Evolutionary conservation across 1,139 yeast genomes (phyloP), one percentile per base, ranked within the genome.

Genomic region (Kurtzmaniella quercitrusa): DNA sequence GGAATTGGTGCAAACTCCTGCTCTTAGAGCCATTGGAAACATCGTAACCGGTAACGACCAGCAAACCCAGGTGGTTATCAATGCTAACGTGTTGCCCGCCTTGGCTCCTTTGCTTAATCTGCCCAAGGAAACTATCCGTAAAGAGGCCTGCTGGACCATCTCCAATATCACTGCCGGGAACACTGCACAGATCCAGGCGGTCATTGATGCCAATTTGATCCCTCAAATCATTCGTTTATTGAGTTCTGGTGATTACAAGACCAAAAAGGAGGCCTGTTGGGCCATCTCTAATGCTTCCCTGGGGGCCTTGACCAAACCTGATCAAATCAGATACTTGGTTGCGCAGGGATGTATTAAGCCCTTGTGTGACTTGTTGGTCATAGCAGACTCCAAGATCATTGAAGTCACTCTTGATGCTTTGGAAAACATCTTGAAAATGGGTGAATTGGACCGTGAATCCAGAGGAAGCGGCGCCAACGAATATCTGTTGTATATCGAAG

Each of bases 201-300:
- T 93, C 43, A 90, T 93, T 58, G 96, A 91, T 63, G 85, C 93
- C 50, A 93, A 93, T 70, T 77, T 93, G 63, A 83, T 93, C 53
- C 98, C 98, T 39, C 96, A 93, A 50, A 81, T 94, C 52, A 84
- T 93, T 58, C 83, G 90, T 63, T 74, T 93, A 56, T 76, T 93
- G 60, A 69, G 77, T 39, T 76, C 79, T 46, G 97, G 95, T 50
- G 98, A 93, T 60, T 91, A 89, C 73, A 90, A 89, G 72, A 93
- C 98, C 38, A 87, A 89, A 65, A 93, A 93, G 68, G 98, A 93
- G 71, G 98, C 98, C 10, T 91, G 98, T 74, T 93, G 98, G 98
- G 98, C 98, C 33, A 86, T 93, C 55, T 90, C 98, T 31, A 93
- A 93, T 63, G 98, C 98, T 38, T 87, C 96, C 16, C 86, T 96